These are phyloP conservation scores for Euphrasia arctica DNA, from an alignment of 305 asterid genomes.

Conservation along the genomic window DNA sequence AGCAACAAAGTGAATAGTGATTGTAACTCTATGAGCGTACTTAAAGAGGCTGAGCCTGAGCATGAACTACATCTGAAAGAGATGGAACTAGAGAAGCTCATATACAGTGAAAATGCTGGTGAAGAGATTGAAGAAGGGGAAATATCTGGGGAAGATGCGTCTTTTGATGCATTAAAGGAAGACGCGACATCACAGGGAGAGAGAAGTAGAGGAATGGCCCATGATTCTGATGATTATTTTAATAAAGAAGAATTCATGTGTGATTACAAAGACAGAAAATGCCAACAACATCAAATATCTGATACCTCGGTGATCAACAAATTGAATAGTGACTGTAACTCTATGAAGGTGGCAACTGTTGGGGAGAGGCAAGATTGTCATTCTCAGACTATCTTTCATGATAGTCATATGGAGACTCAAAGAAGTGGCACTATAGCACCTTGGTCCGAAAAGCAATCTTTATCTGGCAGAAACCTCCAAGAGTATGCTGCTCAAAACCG, in stretches of 20 bases:
- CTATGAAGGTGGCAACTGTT: conserved; percentile 27
- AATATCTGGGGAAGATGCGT: conserved; percentile 49
- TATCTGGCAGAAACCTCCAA: conserved; percentile 20
- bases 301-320: conserved; percentile 23
- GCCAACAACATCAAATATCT: conserved; percentile 21
- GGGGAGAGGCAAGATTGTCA: conserved; percentile 30
- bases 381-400: conserved; percentile 24
- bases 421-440: conserved; percentile 26
- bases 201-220: conserved; percentile 30
- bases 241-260: conserved; percentile 29
- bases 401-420: conserved; percentile 30
- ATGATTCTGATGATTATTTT: conserved; percentile 28
- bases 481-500: conserved; percentile 43
- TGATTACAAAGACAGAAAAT: conserved; percentile 29
- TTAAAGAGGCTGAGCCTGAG: conserved; percentile 46
- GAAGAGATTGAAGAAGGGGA: conserved; percentile 81
- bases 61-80: conserved; percentile 60
- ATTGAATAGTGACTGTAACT: conserved; percentile 31
- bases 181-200: conserved; percentile 34
- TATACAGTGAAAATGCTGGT: conserved; percentile 37
- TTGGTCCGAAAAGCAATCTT: conserved; percentile 28
- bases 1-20: conserved; percentile 26
- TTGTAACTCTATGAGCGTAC: conserved; percentile 13
- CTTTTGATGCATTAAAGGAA: conserved; percentile 40
- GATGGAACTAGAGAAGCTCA: conserved; percentile 64